Base-by-base conservation (phyloP, 2,329 filamentous ascomycete genomes). In the Akanthomyces lecanii region DNA sequence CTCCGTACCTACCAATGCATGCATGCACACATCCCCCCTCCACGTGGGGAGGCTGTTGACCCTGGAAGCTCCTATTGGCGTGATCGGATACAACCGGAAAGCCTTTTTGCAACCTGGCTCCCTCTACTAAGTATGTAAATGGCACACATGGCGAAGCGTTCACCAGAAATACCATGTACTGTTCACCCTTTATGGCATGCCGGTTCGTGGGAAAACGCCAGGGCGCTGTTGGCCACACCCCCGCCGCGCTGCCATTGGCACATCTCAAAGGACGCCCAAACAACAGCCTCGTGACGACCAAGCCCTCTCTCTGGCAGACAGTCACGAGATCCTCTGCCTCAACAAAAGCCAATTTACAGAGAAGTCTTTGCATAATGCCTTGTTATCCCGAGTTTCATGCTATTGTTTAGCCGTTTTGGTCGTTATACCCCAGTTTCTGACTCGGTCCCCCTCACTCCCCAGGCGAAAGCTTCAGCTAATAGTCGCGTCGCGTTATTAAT, bases 271-370 rank as follows among this genome's bases (percentile, higher is more conserved):
- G 21, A 48, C 30, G 18, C 48, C 10, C 25, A 44, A 48, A 6
- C 4, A 4, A 58, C 23, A 25, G 18, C 25, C 47, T 30, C 38
- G 57, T 60, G 47, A 60, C 47, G 1, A 11, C 30, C 3, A 44
- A 44, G 11, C 23, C 38, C 23, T 45, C 23, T 16, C 18, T 21
- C n/a, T 21, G 6, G 11, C 33, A 21, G 11, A 14, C 28, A 51
- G 47, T 52, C 57, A 60, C 57, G 23, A 51, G 57, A 25, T 52
- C 48, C 5, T 28, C 18, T 33, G 18, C 12, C 57, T 60, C 47
- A 52, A 44, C 57, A 60, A 25, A 33, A 60, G 28, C 21, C 6
- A 5, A 6, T 16, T 52, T 21, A 16, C 18, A 33, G 5, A 25
- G 8, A 28, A 14, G 21, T 11, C 33, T 16, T 52, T 30, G 25